Conservation (phyloP, 2,329 filamentous ascomycete species). For the Aspergillus floridensis region DNA sequence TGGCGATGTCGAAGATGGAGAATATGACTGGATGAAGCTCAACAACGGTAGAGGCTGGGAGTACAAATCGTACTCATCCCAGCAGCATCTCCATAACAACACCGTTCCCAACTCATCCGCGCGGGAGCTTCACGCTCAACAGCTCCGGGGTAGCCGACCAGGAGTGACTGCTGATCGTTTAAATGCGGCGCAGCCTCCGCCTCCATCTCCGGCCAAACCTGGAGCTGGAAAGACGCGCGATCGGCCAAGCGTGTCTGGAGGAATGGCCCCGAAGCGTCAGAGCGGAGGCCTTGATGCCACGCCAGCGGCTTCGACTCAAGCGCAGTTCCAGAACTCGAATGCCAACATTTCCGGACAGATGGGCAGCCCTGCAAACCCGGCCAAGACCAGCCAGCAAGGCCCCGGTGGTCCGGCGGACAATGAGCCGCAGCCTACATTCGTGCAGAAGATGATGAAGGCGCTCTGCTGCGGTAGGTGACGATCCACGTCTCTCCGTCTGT, state of each 20-base stretch:
- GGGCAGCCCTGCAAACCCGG: conserved; percentile 56
- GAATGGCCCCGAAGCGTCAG: conserved; percentile 70
- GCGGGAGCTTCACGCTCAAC: conserved; percentile 73
- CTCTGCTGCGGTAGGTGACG: conserved; percentile 74
- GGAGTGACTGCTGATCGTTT: conserved; percentile 80
- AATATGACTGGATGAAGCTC: conserved; percentile 99
- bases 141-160: conserved; percentile 59
- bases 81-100: conserved; percentile 76
- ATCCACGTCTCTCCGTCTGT: conserved; percentile 14
- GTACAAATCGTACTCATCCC: conserved; percentile 66
- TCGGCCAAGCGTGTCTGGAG: conserved; percentile 75
- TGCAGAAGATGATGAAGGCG: conserved; percentile 90
- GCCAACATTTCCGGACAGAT: conserved; percentile 72
- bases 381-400: conserved; percentile 57
- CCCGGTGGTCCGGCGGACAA: conserved; percentile 55
- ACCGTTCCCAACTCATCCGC: conserved; percentile 75
- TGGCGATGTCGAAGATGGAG: conserved; percentile 92
- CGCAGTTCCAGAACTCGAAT: conserved; percentile 94
- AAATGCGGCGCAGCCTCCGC: conserved; percentile 89
- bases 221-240: conserved; percentile 68
- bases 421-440: conserved; percentile 73
- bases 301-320: conserved; percentile 86
- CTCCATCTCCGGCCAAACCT: conserved; percentile 78
- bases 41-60: conserved; percentile 93
- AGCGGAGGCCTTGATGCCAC: conserved; percentile 69